These are phyloP conservation scores for Podila verticillata DNA, from an alignment of 192 early-diverging fungal species.

Conservation along the genomic window DNA sequence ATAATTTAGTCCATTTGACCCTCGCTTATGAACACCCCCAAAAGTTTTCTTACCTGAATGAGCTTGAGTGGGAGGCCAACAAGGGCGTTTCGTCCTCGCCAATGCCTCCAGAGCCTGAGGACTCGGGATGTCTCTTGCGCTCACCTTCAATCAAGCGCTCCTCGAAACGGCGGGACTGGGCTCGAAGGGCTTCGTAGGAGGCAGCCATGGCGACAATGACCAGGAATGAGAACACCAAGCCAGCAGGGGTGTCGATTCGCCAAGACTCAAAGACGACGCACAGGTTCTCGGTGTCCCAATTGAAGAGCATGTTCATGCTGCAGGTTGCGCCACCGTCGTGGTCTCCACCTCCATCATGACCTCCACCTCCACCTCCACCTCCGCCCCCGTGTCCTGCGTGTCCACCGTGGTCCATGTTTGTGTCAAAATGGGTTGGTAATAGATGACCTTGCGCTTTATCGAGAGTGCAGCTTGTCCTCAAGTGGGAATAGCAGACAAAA, in stretches of 20 bases:
- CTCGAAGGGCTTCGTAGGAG: conserved; percentile 59
- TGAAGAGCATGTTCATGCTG: conserved; percentile 75
- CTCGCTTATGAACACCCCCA: not conserved
- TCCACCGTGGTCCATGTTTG: conserved; percentile 31
- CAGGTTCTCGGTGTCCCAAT: conserved; percentile 78
- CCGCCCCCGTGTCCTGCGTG: conserved; percentile 62
- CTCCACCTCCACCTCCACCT: conserved; percentile 43
- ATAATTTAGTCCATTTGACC: conserved; percentile 9
- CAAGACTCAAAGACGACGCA: conserved; percentile 84
- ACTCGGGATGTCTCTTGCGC: conserved; percentile 21
- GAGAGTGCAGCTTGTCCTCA: not conserved
- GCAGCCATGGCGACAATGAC: conserved; percentile 60
- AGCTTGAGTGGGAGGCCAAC: conserved; percentile 7
- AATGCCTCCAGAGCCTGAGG: conserved; percentile 4
- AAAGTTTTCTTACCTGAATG: conserved; percentile 12
- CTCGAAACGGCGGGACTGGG: conserved; percentile 46
- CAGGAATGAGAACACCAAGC: conserved; percentile 68
- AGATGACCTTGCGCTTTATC: not conserved
- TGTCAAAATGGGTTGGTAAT: not conserved
- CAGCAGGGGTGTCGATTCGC: conserved; percentile 66
- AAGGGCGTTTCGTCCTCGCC: conserved; percentile 30
- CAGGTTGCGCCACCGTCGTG: conserved; percentile 8
- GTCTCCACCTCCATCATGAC: conserved; percentile 13
- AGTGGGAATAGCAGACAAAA: too few relatives aligned
- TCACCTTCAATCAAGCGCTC: conserved; percentile 41